These are phyloP conservation scores for Penicillium angulare DNA, from an alignment of 495 filamentous ascomycete species.

Conservation along the genomic window DNA sequence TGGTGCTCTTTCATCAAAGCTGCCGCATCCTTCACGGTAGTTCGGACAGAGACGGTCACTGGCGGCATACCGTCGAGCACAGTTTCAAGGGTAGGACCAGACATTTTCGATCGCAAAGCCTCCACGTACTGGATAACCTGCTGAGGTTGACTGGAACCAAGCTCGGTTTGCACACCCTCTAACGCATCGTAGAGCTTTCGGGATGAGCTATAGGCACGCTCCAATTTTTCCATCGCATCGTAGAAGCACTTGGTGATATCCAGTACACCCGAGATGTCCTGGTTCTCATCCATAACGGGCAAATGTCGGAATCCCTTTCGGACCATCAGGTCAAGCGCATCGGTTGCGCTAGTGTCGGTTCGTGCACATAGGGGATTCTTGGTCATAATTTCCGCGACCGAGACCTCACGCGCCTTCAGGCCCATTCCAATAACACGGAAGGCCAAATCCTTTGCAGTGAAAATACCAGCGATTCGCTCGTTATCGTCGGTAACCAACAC, in stretches of 20 bases:
- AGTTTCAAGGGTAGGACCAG: slow-evolving; percentile 91
- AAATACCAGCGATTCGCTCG: slow-evolving; percentile 96
- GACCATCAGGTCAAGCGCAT: slow-evolving; percentile 97
- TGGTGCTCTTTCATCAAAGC: slow-evolving; percentile 97
- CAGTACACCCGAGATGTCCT: slow-evolving; percentile 96
- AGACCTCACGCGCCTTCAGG: slow-evolving; percentile 85
- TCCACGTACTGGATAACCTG: slow-evolving; percentile 99
- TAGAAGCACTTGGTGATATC: slow-evolving; percentile 99
- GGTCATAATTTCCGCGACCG: slow-evolving; percentile 98
- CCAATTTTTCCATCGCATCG: slow-evolving; percentile 99
- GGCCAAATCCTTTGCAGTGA: slow-evolving; percentile 97
- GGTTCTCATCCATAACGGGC: slow-evolving; percentile 99
- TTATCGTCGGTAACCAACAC: slow-evolving; percentile 99
- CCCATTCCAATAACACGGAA: slow-evolving; percentile 94
- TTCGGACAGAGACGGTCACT: slow-evolving; percentile 90
- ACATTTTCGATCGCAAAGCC: slow-evolving; percentile 93
- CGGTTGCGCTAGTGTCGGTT: slow-evolving; percentile 96
- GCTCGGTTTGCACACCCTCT: slow-evolving; percentile 97
- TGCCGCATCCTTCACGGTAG: slow-evolving; percentile 93
- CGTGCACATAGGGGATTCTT: slow-evolving; percentile 97
- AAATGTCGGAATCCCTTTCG: slow-evolving; percentile 96
- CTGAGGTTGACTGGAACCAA: slow-evolving; percentile 93
- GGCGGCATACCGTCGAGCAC: slow-evolving; percentile 90
- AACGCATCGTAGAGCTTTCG: slow-evolving; percentile 94
- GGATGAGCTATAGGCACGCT: slow-evolving; percentile 94